Conservation (phyloP, 768 basidiomycete genomes). For the Tulasnella sp. region DNA sequence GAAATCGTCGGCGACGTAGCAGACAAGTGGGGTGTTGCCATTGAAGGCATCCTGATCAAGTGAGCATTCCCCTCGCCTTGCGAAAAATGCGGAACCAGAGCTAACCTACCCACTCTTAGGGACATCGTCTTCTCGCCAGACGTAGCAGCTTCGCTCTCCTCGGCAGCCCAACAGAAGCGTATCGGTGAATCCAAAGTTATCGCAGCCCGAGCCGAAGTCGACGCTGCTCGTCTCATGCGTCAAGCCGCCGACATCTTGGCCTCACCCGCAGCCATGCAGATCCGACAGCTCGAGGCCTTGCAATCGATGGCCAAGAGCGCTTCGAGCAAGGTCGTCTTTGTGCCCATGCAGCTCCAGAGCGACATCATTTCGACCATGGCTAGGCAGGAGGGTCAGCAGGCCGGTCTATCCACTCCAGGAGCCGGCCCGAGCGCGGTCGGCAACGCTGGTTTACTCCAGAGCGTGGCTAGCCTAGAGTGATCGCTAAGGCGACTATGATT, state of each 20-base stretch:
- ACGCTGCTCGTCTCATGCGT: constrained; percentile 90
- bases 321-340: constrained; percentile 89
- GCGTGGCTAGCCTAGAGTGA: neutral
- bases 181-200: constrained; percentile 97
- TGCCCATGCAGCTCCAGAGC: constrained; percentile 56
- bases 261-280: constrained; percentile 96
- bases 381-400: neutral
- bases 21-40: constrained; percentile 95
- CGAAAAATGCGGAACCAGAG: no score
- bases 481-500: neutral
- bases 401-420: neutral
- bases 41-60: constrained; percentile 80
- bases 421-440: neutral
- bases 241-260: constrained; percentile 94
- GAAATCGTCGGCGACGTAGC: constrained; percentile 90
- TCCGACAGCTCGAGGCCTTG: constrained; percentile 91
- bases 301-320: constrained; percentile 91
- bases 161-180: constrained; percentile 94
- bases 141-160: constrained; percentile 84
- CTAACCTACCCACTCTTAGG: constrained; percentile 27
- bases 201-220: constrained; percentile 92
- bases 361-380: constrained; percentile 24
- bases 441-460: neutral
- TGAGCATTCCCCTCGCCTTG: no score
- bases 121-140: constrained; percentile 92